Evolutionary conservation across 1,284 basidiomycete species (phyloP).

Genomic region (Exsudoporus floridanus): DNA sequence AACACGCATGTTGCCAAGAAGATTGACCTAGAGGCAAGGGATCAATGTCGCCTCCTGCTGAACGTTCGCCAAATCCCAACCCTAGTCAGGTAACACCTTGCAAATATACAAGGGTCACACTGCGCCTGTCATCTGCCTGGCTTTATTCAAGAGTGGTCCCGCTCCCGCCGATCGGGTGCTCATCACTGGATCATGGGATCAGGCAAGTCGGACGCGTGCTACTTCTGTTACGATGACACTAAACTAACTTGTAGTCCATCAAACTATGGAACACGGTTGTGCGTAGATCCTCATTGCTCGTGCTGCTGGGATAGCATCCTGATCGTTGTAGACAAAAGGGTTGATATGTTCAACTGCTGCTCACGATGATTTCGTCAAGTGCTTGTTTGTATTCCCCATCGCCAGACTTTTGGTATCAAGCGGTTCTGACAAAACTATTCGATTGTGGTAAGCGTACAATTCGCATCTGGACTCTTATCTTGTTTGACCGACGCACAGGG

Average conservation of each 20-base stretch:
- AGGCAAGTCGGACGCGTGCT: constrained; percentile 43
- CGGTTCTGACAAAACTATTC: constrained; percentile 86
- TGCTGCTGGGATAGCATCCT: constrained; percentile 1
- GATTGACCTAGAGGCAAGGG: constrained; percentile 70
- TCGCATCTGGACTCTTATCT: background rate
- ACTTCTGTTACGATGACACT: constrained; percentile 1
- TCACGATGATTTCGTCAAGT: constrained; percentile 87
- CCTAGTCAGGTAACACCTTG: constrained; percentile 74
- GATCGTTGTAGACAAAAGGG: constrained; percentile 56
- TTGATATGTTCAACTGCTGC: constrained; percentile 71
- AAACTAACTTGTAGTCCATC: constrained; percentile 55
- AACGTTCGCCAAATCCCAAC: constrained; percentile 12
- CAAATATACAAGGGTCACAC: constrained; percentile 79
- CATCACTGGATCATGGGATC: constrained; percentile 90
- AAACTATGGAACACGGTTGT: constrained; percentile 81
- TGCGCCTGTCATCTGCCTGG: constrained; percentile 83
- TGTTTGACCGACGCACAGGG: constrained; percentile 44
- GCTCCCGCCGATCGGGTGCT: constrained; percentile 49
- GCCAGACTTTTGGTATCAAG: constrained; percentile 76
- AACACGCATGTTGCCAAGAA: constrained; percentile 74
- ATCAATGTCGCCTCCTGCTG: constrained; percentile 1
- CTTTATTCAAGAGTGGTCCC: constrained; percentile 51
- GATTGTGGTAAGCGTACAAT: constrained; percentile 69
- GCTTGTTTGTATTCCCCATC: constrained; percentile 66
- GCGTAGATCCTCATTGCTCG: constrained; percentile 23